Conservation (phyloP, 163 green algal genomes). For the Chloromonas sp. region DNA sequence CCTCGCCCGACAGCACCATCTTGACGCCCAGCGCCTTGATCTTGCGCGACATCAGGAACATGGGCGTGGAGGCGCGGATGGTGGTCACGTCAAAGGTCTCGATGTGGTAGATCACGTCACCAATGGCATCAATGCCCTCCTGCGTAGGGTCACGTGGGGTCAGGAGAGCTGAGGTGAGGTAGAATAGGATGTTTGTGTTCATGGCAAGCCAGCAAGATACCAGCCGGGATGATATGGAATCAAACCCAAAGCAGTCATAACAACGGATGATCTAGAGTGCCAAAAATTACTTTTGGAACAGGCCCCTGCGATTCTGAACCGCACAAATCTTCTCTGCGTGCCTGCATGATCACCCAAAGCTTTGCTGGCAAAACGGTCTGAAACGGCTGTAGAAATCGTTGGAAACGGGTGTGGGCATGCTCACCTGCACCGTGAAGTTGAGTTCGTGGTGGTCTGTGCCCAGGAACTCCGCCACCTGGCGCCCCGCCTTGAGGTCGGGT, state of each 20-base stretch:
- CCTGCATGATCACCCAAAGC: too few relatives aligned
- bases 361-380: too few relatives aligned
- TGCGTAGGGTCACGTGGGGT: slow-evolving; percentile 29
- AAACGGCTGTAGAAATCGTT: too few relatives aligned
- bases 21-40: slow-evolving; percentile 98
- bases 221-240: too few relatives aligned
- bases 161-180: too few relatives aligned
- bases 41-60: slow-evolving; percentile 94
- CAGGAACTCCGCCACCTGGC: slow-evolving; percentile 85
- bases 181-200: too few relatives aligned
- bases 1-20: slow-evolving; percentile 94
- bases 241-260: too few relatives aligned
- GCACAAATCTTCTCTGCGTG: too few relatives aligned
- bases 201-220: too few relatives aligned
- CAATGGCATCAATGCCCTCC: slow-evolving; percentile 92
- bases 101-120: slow-evolving; percentile 93
- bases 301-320: too few relatives aligned
- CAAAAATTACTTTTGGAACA: too few relatives aligned
- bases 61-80: slow-evolving; percentile 89
- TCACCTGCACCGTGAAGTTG: slow-evolving; percentile 86
- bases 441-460: slow-evolving; percentile 96
- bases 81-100: slow-evolving; percentile 88
- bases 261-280: too few relatives aligned
- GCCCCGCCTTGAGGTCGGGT: slow-evolving; percentile 82
- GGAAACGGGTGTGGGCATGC: neutral